phyloP scores from a whole-genome alignment of 192 early-diverging fungal genomes.

The Radiomyces spectabilis region DNA sequence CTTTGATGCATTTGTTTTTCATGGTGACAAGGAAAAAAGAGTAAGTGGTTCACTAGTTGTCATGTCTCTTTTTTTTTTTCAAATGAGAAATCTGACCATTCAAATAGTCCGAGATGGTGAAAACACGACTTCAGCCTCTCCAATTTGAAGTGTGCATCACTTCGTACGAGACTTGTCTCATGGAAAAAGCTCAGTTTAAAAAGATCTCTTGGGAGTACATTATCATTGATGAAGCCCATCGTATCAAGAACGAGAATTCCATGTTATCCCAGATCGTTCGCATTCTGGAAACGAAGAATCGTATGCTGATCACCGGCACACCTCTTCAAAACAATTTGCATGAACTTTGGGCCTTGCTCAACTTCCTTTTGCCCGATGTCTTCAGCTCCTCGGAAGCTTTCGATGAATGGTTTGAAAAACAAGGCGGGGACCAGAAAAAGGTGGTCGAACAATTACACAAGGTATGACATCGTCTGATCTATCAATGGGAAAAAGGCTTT shows the following conservation, averaged over 20 bases:
- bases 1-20: conserved; percentile 80
- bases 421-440: conserved; percentile 65
- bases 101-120: conserved; percentile 42
- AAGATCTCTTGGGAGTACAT: conserved; percentile 88
- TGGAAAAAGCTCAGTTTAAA: conserved; percentile 78
- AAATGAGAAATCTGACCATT: too few species aligned
- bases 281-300: conserved; percentile 76
- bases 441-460: conserved; percentile 57
- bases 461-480: conserved; percentile 11
- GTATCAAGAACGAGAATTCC: conserved; percentile 98
- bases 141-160: conserved; percentile 92
- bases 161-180: conserved; percentile 92
- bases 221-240: conserved; percentile 94
- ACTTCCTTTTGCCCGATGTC: conserved; percentile 96
- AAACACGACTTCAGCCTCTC: conserved; percentile 43
- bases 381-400: conserved; percentile 92
- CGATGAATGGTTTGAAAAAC: conserved; percentile 85
- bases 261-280: conserved; percentile 89
- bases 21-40: conserved; percentile 82
- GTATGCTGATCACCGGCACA: conserved; percentile 91
- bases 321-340: conserved; percentile 97
- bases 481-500: neutral
- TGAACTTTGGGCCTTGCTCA: conserved; percentile 97
- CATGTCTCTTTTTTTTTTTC: neutral
- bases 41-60: conserved; percentile 29